Base-by-base conservation (phyloP, 2,329 filamentous ascomycete species). In the Fonsecaea multimorphosa region DNA sequence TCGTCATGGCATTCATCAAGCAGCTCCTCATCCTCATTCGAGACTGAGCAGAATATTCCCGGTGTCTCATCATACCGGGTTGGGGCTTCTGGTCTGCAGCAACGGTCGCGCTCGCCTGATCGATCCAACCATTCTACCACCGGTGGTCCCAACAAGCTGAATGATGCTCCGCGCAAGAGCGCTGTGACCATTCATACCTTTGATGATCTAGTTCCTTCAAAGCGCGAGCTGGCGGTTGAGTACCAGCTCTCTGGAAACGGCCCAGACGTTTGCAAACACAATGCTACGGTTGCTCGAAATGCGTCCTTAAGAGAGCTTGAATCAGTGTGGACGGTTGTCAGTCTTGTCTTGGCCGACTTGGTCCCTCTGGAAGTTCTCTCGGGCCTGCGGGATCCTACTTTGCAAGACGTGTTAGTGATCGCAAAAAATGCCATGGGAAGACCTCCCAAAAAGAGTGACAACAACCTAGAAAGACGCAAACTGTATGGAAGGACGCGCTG, bases 171-270 rank as follows among this genome's bases (percentile, higher is more conserved):
- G 1, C 68, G 65, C 3, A 90, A 89, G 71, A 93, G 93, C 68
- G 82, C 91, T 24, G 80, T 98, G 22, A 87, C 87, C 1, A 87
- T 97, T 44, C 85, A 93, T 73, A 60, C 55, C 38, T 76, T 96
- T 29, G 85, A 86, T 9, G 81, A 86, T 55, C 76, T 92, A 12
- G 79, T 97, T n/a, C 93, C 93, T 0, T 90, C 91, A 2, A 95
- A 93, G 76, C 85, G 85, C 65, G 84, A 87, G 61, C 85, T 97
- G 67, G 95, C 93, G 1, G 82, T 87, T 64, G 86, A 91, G 70
- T 99, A 98, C 77, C 85, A 85, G 27, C 90, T 97, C 14, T 93
- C 95, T 75, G 93, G 93, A 2, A 88, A 93, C 67, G 90, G 91
- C 0, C 86, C 88, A n/a, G 86, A 90, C 40, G 87, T 97, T 2